Conservation (phyloP, 2,329 filamentous ascomycete genomes). For the Aspergillus transmontanensis region DNA sequence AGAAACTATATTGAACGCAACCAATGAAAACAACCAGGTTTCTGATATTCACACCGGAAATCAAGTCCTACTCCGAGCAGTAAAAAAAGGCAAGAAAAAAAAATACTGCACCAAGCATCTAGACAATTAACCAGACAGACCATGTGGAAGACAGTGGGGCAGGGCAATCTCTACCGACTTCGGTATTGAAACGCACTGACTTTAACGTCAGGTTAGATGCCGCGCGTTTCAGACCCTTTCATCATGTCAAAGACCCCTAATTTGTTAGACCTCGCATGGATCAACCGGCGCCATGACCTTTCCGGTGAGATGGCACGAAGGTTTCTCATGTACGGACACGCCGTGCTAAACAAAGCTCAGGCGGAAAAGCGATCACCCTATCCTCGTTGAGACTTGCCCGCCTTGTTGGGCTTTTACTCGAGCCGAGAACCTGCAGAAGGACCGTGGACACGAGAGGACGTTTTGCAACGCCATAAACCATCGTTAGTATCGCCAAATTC, state of each 20-base stretch:
- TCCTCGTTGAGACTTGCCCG: background rate
- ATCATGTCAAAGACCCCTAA: slow-evolving; percentile 6
- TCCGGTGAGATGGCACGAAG: slow-evolving; percentile 15
- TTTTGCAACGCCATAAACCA: background rate
- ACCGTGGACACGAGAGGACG: slow-evolving; percentile 5
- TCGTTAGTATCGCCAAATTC: background rate
- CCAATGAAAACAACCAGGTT: background rate
- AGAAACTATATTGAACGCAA: background rate
- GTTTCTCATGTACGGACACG: background rate
- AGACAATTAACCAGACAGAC: slow-evolving; percentile 11
- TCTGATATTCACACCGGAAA: background rate
- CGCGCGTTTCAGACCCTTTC: slow-evolving; percentile 28
- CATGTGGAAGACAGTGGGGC: slow-evolving; percentile 26
- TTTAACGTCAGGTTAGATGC: slow-evolving; percentile 11
- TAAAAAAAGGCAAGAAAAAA: background rate
- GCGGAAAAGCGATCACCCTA: background rate
- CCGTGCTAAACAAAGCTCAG: background rate
- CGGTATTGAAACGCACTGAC: slow-evolving; percentile 14
- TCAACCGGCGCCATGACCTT: slow-evolving; percentile 16
- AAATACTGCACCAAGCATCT: slow-evolving; percentile 1
- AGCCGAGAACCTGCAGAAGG: slow-evolving; percentile 11
- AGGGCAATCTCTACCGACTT: slow-evolving; percentile 14
- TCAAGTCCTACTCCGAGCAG: background rate
- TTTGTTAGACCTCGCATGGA: slow-evolving; percentile 18
- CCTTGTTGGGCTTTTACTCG: background rate